Evolutionary conservation across 345 rosid species (phyloP).

Genomic region (Aquilaria sinensis): DNA sequence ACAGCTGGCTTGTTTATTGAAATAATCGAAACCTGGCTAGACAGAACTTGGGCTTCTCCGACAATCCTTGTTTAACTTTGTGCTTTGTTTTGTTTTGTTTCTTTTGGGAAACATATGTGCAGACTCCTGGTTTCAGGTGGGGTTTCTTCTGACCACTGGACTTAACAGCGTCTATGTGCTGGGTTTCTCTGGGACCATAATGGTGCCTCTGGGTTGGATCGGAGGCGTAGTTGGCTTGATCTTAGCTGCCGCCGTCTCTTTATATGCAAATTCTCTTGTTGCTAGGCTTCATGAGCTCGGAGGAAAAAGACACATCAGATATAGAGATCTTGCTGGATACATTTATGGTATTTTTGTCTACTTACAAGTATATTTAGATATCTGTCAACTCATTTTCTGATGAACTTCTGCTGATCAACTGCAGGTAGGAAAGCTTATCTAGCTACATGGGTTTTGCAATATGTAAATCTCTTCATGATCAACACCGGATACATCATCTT

Average conservation of each 20-base stretch:
- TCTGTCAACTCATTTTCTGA: background rate
- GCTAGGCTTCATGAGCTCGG: constrained; percentile 85
- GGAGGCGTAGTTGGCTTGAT: constrained; percentile 69
- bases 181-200: constrained; percentile 83
- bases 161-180: constrained; percentile 85
- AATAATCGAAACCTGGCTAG: no score
- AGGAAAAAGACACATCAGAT: constrained; percentile 89
- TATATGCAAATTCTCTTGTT: constrained; percentile 70
- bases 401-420: background rate
- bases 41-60: background rate
- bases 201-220: constrained; percentile 92
- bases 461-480: constrained; percentile 77
- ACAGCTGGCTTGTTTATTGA: no score
- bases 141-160: constrained; percentile 79
- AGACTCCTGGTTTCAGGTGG: constrained; percentile 95
- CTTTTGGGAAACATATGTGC: constrained; percentile 1
- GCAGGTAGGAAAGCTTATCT: constrained; percentile 64
- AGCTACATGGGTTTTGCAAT: constrained; percentile 67
- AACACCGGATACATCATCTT: constrained; percentile 73
- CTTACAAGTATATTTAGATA: constrained; percentile 25
- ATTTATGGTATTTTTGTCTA: constrained; percentile 45
- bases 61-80: background rate
- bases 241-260: constrained; percentile 59
- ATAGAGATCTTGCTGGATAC: constrained; percentile 84
- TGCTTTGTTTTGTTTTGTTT: background rate